Evolutionary conservation across 495 filamentous ascomycete genomes (phyloP).

Genomic region (Tuber umbilicatum): DNA sequence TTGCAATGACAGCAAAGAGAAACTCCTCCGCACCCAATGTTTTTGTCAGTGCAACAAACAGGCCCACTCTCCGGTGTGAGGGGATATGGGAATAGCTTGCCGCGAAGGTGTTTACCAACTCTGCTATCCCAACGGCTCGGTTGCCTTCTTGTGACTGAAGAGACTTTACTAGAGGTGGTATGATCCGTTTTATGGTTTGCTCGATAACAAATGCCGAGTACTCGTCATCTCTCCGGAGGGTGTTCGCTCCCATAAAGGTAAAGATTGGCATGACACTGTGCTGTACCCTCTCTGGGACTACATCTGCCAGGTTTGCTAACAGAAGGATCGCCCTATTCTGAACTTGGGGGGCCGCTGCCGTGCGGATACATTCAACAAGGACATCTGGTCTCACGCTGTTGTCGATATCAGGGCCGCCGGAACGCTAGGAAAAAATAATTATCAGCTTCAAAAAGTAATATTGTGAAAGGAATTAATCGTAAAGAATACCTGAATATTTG

Average conservation of each 20-base stretch:
- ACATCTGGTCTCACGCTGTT: slow-evolving; percentile 74
- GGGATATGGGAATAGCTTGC: slow-evolving; percentile 94
- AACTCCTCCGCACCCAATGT: slow-evolving; percentile 80
- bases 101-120: slow-evolving; percentile 83
- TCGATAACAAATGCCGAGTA: slow-evolving; percentile 91
- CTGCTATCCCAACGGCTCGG: slow-evolving; percentile 69
- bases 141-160: slow-evolving; percentile 70
- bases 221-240: slow-evolving; percentile 84
- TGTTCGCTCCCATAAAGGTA: slow-evolving; percentile 87
- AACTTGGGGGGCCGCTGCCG: slow-evolving; percentile 77
- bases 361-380: slow-evolving; percentile 83
- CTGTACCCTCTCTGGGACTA: slow-evolving; percentile 78
- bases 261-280: slow-evolving; percentile 99
- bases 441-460: not conserved
- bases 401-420: slow-evolving; percentile 59
- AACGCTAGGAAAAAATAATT: slow-evolving; percentile 11
- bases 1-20: slow-evolving; percentile 62
- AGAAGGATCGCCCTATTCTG: slow-evolving; percentile 89
- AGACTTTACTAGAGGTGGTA: slow-evolving; percentile 82
- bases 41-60: slow-evolving; percentile 73
- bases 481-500: slow-evolving; percentile 54
- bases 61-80: slow-evolving; percentile 65
- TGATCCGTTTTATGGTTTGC: slow-evolving; percentile 78
- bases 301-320: slow-evolving; percentile 70
- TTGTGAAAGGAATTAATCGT: not conserved